These are phyloP conservation scores for Hondaea fermentalgiana DNA, from an alignment of 108 stramenopile species.

Conservation along the genomic window DNA sequence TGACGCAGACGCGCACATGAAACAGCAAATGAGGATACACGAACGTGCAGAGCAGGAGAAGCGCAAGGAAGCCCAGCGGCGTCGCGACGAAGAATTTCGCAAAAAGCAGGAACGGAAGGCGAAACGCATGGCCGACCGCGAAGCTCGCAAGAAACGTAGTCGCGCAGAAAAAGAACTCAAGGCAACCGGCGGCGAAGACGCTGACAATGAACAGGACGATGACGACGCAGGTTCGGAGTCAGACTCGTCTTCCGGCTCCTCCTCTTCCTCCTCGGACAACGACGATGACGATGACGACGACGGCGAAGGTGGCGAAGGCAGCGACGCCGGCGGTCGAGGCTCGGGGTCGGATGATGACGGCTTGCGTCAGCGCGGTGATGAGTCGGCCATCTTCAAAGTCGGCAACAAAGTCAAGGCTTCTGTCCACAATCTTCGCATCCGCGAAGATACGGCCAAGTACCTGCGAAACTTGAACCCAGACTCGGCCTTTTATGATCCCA, in stretches of 20 bases:
- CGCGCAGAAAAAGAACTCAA: neutral
- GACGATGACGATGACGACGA: neutral
- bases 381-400: conserved; percentile 58
- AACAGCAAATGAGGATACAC: neutral
- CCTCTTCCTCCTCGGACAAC: neutral
- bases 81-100: neutral
- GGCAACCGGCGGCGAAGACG: neutral
- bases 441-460: conserved; percentile 99
- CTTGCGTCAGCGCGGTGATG: conserved; percentile 16
- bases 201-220: conserved; percentile 38
- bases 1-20: conserved; percentile 49
- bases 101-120: neutral
- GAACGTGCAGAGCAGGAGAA: conserved; percentile 18
- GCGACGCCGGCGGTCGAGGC: conserved; percentile 33
- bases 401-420: conserved; percentile 89
- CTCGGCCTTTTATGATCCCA: conserved; percentile 88
- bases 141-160: neutral
- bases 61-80: neutral
- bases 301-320: neutral
- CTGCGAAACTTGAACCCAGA: conserved; percentile 87
- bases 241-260: neutral
- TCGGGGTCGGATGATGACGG: conserved; percentile 70
- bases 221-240: conserved; percentile 35
- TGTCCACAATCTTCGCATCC: conserved; percentile 91
- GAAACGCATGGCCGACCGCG: neutral